Conservation (phyloP, 1,284 basidiomycete genomes). For the Athelia sp. region DNA sequence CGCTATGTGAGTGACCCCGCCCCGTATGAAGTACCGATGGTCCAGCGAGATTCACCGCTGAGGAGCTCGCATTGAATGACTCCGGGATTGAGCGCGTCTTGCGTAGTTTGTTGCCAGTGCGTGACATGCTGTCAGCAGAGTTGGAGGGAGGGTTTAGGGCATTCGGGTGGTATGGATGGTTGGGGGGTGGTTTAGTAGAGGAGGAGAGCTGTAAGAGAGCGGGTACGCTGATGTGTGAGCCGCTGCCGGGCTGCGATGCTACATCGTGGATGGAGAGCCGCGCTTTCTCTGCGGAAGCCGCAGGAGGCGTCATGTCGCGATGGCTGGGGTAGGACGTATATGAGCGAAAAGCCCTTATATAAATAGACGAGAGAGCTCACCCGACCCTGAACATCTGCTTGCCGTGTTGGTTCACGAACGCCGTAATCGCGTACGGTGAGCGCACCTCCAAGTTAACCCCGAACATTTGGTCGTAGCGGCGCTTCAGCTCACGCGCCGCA, state of each 20-base stretch:
- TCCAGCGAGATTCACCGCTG: constrained; percentile 16
- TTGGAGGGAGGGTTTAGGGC: too few species aligned
- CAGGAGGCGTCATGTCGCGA: constrained; percentile 52
- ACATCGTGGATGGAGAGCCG: constrained; percentile 7
- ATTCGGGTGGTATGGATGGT: too few species aligned
- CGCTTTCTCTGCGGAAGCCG: constrained; percentile 22
- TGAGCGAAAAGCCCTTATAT: too few species aligned
- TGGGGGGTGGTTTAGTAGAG: constrained; percentile 8
- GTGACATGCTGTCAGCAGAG: constrained; percentile 24
- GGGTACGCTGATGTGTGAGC: constrained; percentile 65
- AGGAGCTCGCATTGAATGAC: constrained; percentile 30
- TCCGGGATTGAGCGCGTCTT: constrained; percentile 71
- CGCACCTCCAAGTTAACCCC: constrained; percentile 63
- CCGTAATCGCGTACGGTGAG: constrained; percentile 74
- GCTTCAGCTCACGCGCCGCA: constrained; percentile 70
- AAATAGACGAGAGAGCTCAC: constrained; percentile 42
- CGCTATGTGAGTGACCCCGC: constrained; percentile 71
- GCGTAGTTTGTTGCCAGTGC: constrained; percentile 53
- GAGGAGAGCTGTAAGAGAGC: constrained; percentile 38
- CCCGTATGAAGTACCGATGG: constrained; percentile 35
- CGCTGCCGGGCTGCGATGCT: constrained; percentile 30
- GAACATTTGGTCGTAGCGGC: constrained; percentile 59
- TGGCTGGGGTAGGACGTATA: constrained; percentile 34
- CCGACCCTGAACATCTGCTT: constrained; percentile 69
- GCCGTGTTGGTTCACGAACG: constrained; percentile 74